Percentiles rank a stretch among this genome's conserved stretches.
Evolutionary conservation across 805 yeast genomes (phyloP).

Genomic region (Vanderwaltozyma verrucispora): DNA sequence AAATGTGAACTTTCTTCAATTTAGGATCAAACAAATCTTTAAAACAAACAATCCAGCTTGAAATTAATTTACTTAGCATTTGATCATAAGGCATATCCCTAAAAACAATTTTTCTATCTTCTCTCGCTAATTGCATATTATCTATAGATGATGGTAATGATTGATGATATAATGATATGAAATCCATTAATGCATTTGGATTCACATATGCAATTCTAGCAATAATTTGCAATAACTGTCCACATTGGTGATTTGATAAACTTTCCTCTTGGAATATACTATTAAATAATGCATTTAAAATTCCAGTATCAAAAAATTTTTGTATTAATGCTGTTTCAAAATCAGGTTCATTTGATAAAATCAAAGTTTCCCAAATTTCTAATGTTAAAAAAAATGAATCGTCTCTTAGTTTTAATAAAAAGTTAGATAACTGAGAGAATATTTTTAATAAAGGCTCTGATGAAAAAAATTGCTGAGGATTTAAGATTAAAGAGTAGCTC

Average conservation of each 20-base stretch:
- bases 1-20: constrained; percentile 54
- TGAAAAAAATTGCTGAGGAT: constrained; percentile 30
- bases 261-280: constrained; percentile 24
- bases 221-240: constrained; percentile 28
- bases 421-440: constrained; percentile 42
- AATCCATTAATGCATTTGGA: constrained; percentile 26
- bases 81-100: constrained; percentile 21
- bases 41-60: constrained; percentile 36
- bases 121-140: constrained; percentile 13
- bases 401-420: constrained; percentile 54
- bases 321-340: constrained; percentile 15
- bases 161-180: constrained; percentile 19
- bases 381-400: constrained; percentile 49
- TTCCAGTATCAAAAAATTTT: constrained; percentile 21
- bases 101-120: constrained; percentile 15
- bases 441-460: constrained; percentile 18
- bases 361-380: constrained; percentile 26
- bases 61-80: constrained; percentile 22
- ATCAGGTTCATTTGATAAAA: constrained; percentile 18
- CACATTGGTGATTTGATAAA: constrained; percentile 24
- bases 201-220: constrained; percentile 30
- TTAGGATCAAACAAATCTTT: constrained; percentile 62
- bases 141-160: constrained; percentile 14
- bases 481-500: constrained; percentile 46
- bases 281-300: constrained; percentile 18